Base-by-base conservation (phyloP, 2,329 filamentous ascomycete genomes). In the Meredithiella fracta region DNA sequence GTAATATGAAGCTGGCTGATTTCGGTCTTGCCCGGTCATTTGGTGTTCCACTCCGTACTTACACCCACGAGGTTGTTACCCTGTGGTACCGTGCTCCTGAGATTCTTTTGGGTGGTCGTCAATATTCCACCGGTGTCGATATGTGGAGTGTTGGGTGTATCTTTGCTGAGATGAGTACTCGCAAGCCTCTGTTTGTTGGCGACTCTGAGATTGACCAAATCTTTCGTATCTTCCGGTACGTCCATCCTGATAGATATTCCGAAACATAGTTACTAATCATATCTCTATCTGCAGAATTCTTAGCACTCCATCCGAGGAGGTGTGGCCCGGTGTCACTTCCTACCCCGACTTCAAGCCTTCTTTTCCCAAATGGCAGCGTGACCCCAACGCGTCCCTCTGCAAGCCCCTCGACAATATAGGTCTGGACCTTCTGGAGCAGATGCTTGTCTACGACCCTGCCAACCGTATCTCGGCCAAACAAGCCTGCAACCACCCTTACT, bases 81-180 rank as follows among this genome's bases (percentile, higher is more conserved):
- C 76, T 95, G 58, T 95, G 89, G 89, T 95, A 95, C 68, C 84
- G 90, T 60, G 79, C 88, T 7, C 89, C 89, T 1, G 89, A 95
- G 68, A 94, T 95, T 69, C 76, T 95, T 20, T 80, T 95, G 1
- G 89, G 89, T 66, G 88, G 89, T 57, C 82, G 89, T 54, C 88
- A 94, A 68, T 95, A 95, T 72, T 92, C 86, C 14, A 95, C 89
- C 14, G 89, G 89, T 57, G 88, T 95, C 44, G 89, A 95, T 65
- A 95, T 95, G 86, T 95, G 89, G 89, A 92, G 86, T 31, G 83
- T 90, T 52, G 89, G 89, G 60, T 92, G 88, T 68, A 95, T 95
- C 69, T 94, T 95, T 68, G 89, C 90, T 8, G 89, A 95, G 70
- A 95, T 95, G 90, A 94, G 87, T 70, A 95, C 89, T 1, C 80